Evolutionary conservation across 306 rosid species (phyloP), one percentile per base, ranked within the genome.

Genomic region (Sicyos edulis): DNA sequence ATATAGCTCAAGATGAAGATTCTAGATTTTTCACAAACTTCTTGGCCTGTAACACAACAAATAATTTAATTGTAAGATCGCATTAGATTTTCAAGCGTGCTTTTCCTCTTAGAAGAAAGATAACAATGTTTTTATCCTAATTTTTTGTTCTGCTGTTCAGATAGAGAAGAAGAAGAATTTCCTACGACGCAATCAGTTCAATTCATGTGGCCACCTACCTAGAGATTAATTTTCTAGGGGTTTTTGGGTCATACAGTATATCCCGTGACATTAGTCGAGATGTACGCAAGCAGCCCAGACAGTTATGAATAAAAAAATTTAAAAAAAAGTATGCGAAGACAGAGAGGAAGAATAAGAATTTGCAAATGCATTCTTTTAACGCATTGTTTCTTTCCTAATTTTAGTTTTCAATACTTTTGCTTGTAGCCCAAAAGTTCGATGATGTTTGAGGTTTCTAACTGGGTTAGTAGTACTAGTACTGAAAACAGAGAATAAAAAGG

Each of bases 11-110:
- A 3, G 93, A 80, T 63, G 96, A 80, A 63, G 96, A 86, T 78
- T 92, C 92, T 59, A 87, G 53, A 16, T 75, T 78, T 70, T 57
- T 87, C 74, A 86, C 90, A 29, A 82, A 79, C 85, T 80, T 89
- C 85, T 49, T 68, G 57, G 73, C 73, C 73, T 68, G 8, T 68
- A 17, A 49, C 7, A 67, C 34, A 49, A 49, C 45, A 49, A 68
- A 19, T 14, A 15, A 68, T 68, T 49, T 2, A 15, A 3, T 45
- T 0, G 49, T n/a, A 49, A 49, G 20, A 13, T 14, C 42, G 11
- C 55, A 7, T 4, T 66, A 20, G 19, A 64, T 10, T 17, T 17
- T 20, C 34, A 66, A 10, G 11, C 5, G n/a, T 64, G 24, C 42
- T 40, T 17, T 37, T 51, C 15, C 3, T 65, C 52, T 42, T 42